Evolutionary conservation across 495 filamentous ascomycete genomes (phyloP), one percentile per base, ranked within the genome.

Genomic region (Pseudomonodictys pantanalensis): DNA sequence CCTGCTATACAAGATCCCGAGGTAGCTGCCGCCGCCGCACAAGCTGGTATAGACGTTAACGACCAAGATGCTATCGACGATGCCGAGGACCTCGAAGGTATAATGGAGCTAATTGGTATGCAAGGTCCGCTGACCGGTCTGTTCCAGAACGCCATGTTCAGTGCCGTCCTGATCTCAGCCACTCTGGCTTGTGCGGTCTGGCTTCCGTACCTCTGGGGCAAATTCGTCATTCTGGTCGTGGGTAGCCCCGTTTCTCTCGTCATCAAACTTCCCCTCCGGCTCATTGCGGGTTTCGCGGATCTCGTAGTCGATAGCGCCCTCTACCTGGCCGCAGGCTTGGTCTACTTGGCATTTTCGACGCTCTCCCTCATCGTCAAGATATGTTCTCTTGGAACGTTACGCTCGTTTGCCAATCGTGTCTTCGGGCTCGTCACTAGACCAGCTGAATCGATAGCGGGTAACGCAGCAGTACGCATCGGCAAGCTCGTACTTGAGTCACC

Each of bases 61-160:
- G 77, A 82, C 29, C 75, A 75, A 32, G 74, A 67, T 25, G 72
- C 71, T 7, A 61, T 73, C 30, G 93, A 97, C 51, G 91, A 95
- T 62, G 90, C 86, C 9, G 93, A 99, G 72, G 93, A 99, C 65
- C 83, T 99, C n/a, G 93, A 99, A 70, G 93, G 93, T 5, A 89
- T 99, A 46, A 81, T 97, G 77, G 93, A 99, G 69, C 81, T 99
- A 10, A 86, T 99, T 30, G 93, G 93, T 46, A 93, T 99, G 88
- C 89, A 95, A 65, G 93, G 93, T 0, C 95, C 95, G 1, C 76
- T 97, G 2, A 85, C 87, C 32, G 90, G 90, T 20, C 78, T 99
- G 7, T 81, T 97, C 61, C 93, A 97, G 68, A 97, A 97, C 62
- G 91, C 86, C 32, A 86, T 96, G 35, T 97, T 99, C 71, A 92